Conservation (phyloP, 495 filamentous ascomycete species). For the Talaromyces nanjingensis region DNA sequence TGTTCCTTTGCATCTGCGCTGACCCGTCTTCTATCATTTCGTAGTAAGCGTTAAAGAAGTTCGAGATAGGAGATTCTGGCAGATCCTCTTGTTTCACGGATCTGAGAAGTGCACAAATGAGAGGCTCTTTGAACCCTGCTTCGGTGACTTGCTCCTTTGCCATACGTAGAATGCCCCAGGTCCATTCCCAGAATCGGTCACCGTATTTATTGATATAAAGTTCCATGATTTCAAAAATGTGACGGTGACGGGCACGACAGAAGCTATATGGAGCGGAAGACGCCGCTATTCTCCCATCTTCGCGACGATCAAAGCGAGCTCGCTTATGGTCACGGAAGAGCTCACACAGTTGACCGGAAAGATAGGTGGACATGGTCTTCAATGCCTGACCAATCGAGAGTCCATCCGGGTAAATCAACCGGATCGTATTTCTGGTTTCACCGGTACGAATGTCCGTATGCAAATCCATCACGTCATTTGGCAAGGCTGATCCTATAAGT, state of each 20-base stretch:
- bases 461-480: slow-evolving; percentile 4
- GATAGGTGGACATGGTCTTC: not conserved
- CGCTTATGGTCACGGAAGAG: slow-evolving; percentile 4
- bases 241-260: slow-evolving; percentile 1
- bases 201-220: not conserved
- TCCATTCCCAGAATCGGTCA: not conserved
- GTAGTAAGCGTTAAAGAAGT: not conserved
- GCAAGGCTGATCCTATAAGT: not conserved
- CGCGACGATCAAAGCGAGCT: not conserved
- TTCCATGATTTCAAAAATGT: slow-evolving; percentile 4
- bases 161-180: not conserved
- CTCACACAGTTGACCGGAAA: not conserved
- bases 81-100: not conserved
- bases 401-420: not conserved
- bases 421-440: slow-evolving; percentile 1
- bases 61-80: not conserved
- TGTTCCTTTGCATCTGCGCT: not conserved
- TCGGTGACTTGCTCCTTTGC: slow-evolving; percentile 8
- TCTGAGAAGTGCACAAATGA: slow-evolving; percentile 1
- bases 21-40: not conserved
- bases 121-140: slow-evolving; percentile 1
- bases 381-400: not conserved
- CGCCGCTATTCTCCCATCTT: slow-evolving; percentile 2
- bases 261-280: not conserved
- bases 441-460: slow-evolving; percentile 4